Evolutionary conservation across 805 yeast species (phyloP), one percentile per base, ranked within the genome.

Genomic region (Metschnikowia noctiluminum): DNA sequence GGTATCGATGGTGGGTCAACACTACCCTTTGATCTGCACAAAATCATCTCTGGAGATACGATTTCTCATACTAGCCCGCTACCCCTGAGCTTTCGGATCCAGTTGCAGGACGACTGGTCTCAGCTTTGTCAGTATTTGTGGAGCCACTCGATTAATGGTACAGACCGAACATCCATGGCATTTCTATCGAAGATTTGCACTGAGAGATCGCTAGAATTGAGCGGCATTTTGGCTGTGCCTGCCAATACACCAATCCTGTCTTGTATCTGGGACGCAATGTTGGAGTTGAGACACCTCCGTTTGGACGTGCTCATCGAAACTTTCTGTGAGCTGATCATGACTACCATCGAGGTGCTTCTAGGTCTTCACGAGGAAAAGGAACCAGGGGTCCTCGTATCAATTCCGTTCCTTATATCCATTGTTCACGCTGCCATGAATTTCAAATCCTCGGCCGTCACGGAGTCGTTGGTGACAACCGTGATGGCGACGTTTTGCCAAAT

Each of bases 401-500:
- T 83, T 3, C 94, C 94, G 1, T 85, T 82, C 59, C 53, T 87
- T 12, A 59, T 85, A 2, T 72, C 86, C 0, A 56, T 87, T 36
- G 66, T 85, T 35, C 81, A 81, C 55, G 78, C 79, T 44, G 59
- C 81, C 1, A 62, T 85, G 6, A 72, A 64, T 16, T 87, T 82
- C 63, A 71, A 87, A 58, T 84, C 87, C 1, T 77, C 79, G 48
- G 90, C 92, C 0, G 71, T 84, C 1, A 69, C 68, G 16, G 63
- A 58, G 35, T 57, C 61, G 12, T 67, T 75, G 26, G 60, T 68
- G 2, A 38, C 46, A 21, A 34, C 37, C 2, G 48, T 66, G n/a
- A 45, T 63, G 3, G 40, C 38, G 7, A 44, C 40, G 16, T 47
- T 64, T 7, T 53, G 59, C 30, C 42, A 28, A 3, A 45, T 70